Percentiles rank a stretch among this genome's conserved stretches.
phyloP scores from a whole-genome alignment of 2,329 filamentous ascomycete species.

The Hawksworthiomyces lignivorus region DNA sequence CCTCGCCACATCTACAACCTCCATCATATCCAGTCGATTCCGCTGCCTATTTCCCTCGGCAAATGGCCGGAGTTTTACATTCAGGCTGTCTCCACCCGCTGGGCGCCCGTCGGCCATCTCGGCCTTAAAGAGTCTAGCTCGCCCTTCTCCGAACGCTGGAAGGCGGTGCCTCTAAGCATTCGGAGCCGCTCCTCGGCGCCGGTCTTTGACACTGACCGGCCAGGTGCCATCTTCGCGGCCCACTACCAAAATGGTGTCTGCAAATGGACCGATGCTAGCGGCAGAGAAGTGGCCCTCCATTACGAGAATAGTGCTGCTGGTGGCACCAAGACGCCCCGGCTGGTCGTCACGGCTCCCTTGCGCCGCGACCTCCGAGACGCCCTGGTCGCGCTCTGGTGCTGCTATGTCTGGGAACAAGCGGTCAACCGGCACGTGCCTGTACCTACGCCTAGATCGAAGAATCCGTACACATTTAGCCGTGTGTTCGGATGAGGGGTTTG shows the following conservation, averaged over 20 bases:
- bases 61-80: neutral
- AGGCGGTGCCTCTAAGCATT: neutral
- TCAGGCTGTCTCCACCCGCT: neutral
- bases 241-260: neutral
- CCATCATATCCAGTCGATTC: neutral
- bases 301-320: too few relatives aligned
- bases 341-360: slow-evolving; percentile 3
- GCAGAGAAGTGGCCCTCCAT: neutral
- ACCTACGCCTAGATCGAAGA: too few relatives aligned
- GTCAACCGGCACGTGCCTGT: neutral
- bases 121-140: neutral
- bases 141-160: neutral
- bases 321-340: neutral
- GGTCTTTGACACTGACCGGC: neutral
- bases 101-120: neutral
- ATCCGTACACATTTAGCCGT: too few relatives aligned
- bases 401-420: slow-evolving; percentile 1
- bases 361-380: slow-evolving; percentile 1
- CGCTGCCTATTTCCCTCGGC: neutral
- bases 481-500: too few relatives aligned
- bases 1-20: neutral
- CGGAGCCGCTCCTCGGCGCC: neutral
- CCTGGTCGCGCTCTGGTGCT: slow-evolving; percentile 6
- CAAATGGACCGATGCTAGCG: neutral
- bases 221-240: neutral